These are phyloP conservation scores for Spathaspora sp. DNA, from an alignment of 1,139 yeast genomes.

Conservation along the genomic window DNA sequence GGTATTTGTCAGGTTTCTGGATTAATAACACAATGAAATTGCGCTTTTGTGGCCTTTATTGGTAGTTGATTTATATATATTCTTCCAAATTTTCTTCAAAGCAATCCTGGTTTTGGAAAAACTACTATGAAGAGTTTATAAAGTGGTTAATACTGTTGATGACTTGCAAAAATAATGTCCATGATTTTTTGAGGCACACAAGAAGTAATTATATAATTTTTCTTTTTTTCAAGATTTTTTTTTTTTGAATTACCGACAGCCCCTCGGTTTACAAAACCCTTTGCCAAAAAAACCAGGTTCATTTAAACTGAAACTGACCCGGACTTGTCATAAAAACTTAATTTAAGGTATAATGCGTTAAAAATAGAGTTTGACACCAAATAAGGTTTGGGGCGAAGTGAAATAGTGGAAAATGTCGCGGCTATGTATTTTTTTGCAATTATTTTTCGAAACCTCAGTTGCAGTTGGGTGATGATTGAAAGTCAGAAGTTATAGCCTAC, in stretches of 20 bases:
- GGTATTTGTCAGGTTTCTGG: no score
- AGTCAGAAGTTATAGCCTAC: not conserved
- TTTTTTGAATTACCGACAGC: not conserved
- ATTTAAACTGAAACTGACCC: no score
- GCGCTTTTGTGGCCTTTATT: not conserved
- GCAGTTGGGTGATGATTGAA: not conserved
- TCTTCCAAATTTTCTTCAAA: not conserved
- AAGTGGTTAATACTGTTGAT: not conserved
- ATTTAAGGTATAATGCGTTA: not conserved
- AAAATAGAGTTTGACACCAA: not conserved
- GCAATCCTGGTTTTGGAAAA: no score
- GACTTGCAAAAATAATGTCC: not conserved
- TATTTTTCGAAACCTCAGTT: not conserved
- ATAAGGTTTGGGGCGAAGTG: not conserved
- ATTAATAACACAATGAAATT: not conserved
- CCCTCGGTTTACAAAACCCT: conserved; percentile 1
- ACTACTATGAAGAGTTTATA: no score
- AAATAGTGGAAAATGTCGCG: not conserved
- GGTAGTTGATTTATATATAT: not conserved
- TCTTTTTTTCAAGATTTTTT: not conserved
- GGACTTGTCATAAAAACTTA: not conserved
- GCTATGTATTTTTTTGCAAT: not conserved
- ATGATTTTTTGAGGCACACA: not conserved
- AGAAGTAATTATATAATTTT: not conserved
- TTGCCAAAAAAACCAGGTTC: no score